Percentiles rank a stretch among this genome's conserved stretches.
Conservation (phyloP, 2,329 filamentous ascomycete species). For the Blastomyces emzantsi region DNA sequence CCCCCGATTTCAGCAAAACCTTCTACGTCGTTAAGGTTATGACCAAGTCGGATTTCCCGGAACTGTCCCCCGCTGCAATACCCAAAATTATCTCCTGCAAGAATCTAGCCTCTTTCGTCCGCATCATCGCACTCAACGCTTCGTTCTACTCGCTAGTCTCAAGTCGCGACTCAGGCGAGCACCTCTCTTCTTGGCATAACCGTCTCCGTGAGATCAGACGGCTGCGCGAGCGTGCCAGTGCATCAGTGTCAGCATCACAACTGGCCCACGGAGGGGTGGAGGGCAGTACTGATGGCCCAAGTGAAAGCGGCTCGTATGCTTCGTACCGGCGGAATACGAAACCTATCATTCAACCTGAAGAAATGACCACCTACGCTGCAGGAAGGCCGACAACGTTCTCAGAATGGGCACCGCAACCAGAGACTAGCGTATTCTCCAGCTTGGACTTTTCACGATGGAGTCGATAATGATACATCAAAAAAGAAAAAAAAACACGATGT, state of each 20-base stretch:
- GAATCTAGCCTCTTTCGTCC: constrained; percentile 74
- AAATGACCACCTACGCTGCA: constrained; percentile 24
- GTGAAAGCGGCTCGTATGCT: constrained; percentile 25
- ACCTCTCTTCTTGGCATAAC: constrained; percentile 82
- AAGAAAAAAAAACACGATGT: neutral
- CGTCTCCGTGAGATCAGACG: constrained; percentile 76
- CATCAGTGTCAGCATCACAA: constrained; percentile 4
- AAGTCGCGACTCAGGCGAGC: constrained; percentile 63
- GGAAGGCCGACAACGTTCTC: constrained; percentile 26
- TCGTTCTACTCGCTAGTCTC: constrained; percentile 92
- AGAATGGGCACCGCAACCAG: constrained; percentile 32
- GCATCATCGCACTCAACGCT: constrained; percentile 82
- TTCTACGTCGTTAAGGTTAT: constrained; percentile 90
- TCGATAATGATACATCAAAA: constrained; percentile 18
- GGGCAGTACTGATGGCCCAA: constrained; percentile 24
- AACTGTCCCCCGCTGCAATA: constrained; percentile 80
- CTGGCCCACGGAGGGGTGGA: constrained; percentile 11
- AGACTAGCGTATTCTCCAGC: constrained; percentile 32
- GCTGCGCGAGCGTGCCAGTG: constrained; percentile 53
- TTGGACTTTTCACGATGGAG: constrained; percentile 38
- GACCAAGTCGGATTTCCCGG: constrained; percentile 79
- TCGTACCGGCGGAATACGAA: constrained; percentile 32
- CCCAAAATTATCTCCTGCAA: constrained; percentile 80
- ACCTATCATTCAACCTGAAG: constrained; percentile 28
- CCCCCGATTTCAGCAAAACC: constrained; percentile 29